Conservation (phyloP, 2,329 filamentous ascomycete genomes). For the Talaromyces sp. region DNA sequence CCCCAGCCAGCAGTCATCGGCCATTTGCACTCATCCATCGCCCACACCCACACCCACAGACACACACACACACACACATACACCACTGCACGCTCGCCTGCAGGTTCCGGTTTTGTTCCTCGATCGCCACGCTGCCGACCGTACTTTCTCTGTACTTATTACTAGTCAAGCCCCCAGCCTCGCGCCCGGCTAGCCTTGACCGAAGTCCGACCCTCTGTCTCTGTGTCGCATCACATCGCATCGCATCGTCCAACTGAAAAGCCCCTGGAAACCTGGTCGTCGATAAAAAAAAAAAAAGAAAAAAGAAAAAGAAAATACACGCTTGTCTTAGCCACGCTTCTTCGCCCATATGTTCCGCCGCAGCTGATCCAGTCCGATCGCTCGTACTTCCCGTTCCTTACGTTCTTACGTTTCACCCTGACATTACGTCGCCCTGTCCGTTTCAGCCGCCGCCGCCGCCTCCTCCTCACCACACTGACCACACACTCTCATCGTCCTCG, state of each 20-base stretch:
- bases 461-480: slow-evolving; percentile 10
- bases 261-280: neutral
- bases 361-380: slow-evolving; percentile 7
- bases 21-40: neutral
- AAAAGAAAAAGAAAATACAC: neutral
- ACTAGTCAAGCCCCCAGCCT: neutral
- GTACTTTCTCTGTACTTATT: neutral
- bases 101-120: neutral
- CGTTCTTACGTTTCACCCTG: slow-evolving; percentile 12
- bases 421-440: neutral
- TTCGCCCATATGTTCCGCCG: neutral
- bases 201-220: neutral
- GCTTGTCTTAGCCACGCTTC: neutral
- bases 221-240: too few species aligned
- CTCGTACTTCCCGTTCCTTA: slow-evolving; percentile 9
- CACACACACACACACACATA: too few species aligned
- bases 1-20: neutral
- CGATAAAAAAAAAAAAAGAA: neutral
- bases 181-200: neutral
- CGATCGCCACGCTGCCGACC: neutral
- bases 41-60: too few species aligned
- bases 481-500: neutral
- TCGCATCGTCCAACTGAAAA: neutral
- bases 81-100: neutral
- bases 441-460: slow-evolving; percentile 11